These are phyloP conservation scores for Colletotrichum gloeosporioides DNA, from an alignment of 2,329 filamentous ascomycete genomes.

Conservation along the genomic window DNA sequence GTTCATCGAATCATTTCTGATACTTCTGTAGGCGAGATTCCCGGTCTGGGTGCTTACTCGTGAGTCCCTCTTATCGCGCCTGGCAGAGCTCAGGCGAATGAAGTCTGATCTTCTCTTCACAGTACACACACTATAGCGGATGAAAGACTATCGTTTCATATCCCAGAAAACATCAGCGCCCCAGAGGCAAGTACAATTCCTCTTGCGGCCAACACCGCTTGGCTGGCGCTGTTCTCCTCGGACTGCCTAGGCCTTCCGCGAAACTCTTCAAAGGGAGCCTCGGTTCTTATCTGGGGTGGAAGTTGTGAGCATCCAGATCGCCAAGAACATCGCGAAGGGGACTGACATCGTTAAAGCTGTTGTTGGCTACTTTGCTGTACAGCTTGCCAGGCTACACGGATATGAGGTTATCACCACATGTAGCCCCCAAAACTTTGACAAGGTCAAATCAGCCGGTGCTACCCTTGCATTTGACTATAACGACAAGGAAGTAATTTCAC, in stretches of 20 bases:
- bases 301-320: not conserved
- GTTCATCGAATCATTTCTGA: not conserved
- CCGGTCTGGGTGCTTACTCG: not conserved
- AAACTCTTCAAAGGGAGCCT: not conserved
- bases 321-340: not conserved
- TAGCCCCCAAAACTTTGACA: not conserved
- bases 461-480: not conserved
- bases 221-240: not conserved
- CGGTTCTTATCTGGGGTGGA: not conserved
- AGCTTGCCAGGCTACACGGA: not conserved
- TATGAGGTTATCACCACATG: not conserved
- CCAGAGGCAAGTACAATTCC: not conserved
- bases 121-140: not conserved
- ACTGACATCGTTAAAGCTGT: not conserved
- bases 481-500: not conserved
- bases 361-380: not conserved
- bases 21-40: not conserved
- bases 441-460: not conserved
- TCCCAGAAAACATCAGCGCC: not conserved
- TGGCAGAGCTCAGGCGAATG: not conserved
- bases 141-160: not conserved
- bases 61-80: not conserved
- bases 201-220: not conserved
- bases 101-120: not conserved
- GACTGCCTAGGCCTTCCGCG: not conserved